Evolutionary conservation across 108 stramenopile genomes (phyloP).

Genomic region (Seminavis robusta): DNA sequence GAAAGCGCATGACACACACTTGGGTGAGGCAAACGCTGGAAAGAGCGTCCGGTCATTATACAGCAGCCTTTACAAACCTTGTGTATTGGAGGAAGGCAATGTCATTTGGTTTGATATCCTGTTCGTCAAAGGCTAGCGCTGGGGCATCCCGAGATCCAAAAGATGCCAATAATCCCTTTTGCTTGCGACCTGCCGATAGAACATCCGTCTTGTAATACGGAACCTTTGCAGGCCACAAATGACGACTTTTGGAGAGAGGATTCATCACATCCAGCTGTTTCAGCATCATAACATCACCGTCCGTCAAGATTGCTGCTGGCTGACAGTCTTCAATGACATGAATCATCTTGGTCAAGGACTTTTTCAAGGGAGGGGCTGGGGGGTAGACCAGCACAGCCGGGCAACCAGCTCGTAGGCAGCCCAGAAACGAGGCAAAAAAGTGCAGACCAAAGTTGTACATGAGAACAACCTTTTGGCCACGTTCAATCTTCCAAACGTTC

Average conservation of each 20-base stretch:
- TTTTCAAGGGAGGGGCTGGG: too few relatives aligned
- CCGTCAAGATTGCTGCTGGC: neutral
- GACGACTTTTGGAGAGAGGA: neutral
- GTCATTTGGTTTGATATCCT: neutral
- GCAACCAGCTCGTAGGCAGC: neutral
- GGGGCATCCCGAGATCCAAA: neutral
- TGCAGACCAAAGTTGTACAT: conserved; percentile 1
- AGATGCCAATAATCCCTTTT: neutral
- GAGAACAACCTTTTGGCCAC: neutral
- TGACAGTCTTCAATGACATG: neutral
- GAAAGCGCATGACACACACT: neutral
- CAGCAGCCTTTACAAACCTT: neutral
- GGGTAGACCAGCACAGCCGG: too few relatives aligned
- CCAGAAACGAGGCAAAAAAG: neutral
- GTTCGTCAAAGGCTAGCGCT: neutral
- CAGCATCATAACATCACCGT: neutral
- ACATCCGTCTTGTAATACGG: neutral
- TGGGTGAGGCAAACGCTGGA: neutral
- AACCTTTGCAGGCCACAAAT: neutral
- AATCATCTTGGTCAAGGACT: too few relatives aligned
- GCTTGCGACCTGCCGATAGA: neutral
- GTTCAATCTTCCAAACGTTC: neutral
- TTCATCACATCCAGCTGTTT: neutral
- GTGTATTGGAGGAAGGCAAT: conserved; percentile 74
- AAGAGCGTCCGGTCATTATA: neutral